Evolutionary conservation across 148 eudicot genomes (phyloP).

Genomic region (Amaranthus cruentus): DNA sequence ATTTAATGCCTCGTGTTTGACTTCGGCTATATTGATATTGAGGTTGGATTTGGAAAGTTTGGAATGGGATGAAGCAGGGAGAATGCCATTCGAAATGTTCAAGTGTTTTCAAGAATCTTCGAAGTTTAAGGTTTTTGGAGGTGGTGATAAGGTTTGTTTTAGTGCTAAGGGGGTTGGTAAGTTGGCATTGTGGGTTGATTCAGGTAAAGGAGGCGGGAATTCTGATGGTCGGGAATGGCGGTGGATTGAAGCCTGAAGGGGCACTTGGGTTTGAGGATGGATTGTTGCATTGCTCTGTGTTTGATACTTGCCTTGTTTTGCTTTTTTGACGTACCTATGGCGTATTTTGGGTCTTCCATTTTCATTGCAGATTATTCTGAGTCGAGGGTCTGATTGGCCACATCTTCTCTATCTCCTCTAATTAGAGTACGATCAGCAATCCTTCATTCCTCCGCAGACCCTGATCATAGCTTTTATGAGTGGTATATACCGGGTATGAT

Average conservation of each 20-base stretch:
- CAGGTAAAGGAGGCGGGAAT: slow-evolving; percentile 5
- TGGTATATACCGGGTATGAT: too few relatives aligned
- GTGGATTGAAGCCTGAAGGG: slow-evolving; percentile 56
- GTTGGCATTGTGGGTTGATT: slow-evolving; percentile 70
- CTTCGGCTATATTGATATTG: slow-evolving; percentile 57
- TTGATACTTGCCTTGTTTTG: slow-evolving; percentile 62
- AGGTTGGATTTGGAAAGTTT: slow-evolving; percentile 69
- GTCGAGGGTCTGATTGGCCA: too few relatives aligned
- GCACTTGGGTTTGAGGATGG: slow-evolving; percentile 70
- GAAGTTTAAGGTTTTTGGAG: slow-evolving; percentile 92
- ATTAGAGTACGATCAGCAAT: background rate
- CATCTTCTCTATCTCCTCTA: too few relatives aligned
- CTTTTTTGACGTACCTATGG: background rate
- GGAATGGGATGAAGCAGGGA: slow-evolving; percentile 91
- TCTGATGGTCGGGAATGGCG: slow-evolving; percentile 43
- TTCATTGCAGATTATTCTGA: background rate
- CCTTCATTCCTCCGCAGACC: background rate
- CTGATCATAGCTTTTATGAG: background rate
- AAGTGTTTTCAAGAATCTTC: slow-evolving; percentile 60
- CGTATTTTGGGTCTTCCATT: background rate
- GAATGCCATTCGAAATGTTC: slow-evolving; percentile 91
- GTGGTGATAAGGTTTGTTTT: slow-evolving; percentile 70
- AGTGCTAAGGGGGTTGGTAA: slow-evolving; percentile 68
- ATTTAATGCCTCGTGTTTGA: slow-evolving; percentile 49
- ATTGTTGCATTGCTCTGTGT: slow-evolving; percentile 63